Conservation (phyloP, 2,329 filamentous ascomycete species). For the Remersonia thermophila region DNA sequence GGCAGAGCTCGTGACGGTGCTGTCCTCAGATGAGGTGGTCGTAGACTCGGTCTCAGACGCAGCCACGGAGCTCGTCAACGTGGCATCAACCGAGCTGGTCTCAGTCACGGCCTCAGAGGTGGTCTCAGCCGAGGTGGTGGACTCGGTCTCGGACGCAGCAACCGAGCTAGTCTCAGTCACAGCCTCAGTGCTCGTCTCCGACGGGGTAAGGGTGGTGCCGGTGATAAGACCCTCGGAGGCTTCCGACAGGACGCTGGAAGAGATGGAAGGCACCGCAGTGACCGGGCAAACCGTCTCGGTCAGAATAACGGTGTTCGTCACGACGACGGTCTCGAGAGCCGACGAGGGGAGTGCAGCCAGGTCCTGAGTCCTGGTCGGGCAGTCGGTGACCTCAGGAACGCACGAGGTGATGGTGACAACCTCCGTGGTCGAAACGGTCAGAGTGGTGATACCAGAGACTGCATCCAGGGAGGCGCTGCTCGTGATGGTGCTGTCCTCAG, state of each 20-base stretch:
- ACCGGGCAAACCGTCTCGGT: conserved; percentile 32
- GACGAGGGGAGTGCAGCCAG: conserved; percentile 20
- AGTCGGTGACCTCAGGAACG: conserved; percentile 27
- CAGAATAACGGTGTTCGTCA: conserved; percentile 28
- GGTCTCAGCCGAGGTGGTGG: conserved; percentile 16
- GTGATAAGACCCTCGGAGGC: conserved; percentile 23
- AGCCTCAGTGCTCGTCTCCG: no score
- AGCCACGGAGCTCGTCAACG: no score
- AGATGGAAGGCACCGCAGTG: conserved; percentile 25
- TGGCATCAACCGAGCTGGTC: conserved; percentile 25
- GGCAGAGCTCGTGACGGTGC: conserved; percentile 7
- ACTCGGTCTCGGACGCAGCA: neutral
- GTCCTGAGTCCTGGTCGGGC: conserved; percentile 24
- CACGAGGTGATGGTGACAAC: conserved; percentile 19
- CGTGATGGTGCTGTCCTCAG: no score
- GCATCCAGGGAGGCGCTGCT: no score
- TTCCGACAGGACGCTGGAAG: conserved; percentile 23
- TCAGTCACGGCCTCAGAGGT: conserved; percentile 23
- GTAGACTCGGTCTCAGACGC: no score
- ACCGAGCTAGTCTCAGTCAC: neutral
- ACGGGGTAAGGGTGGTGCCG: conserved; percentile 20
- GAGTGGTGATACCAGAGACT: no score
- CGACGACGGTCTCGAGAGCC: conserved; percentile 22
- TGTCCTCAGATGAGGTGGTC: no score
- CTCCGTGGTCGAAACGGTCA: no score